Percentiles rank a stretch among this genome's conserved stretches.
Evolutionary conservation across 306 rosid species (phyloP).

Genomic region (Medicago ruthenica): DNA sequence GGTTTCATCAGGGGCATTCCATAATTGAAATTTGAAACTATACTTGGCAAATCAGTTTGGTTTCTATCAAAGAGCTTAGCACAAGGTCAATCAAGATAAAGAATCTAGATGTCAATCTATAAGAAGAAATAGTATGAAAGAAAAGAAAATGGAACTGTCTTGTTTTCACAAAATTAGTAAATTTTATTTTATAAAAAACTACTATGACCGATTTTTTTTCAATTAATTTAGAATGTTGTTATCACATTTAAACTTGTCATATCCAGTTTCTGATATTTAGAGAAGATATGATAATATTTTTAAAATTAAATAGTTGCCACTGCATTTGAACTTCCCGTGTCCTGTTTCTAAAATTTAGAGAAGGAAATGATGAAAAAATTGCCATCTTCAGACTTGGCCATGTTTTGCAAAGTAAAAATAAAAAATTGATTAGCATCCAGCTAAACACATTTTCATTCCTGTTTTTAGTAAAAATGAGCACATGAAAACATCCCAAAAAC

Average conservation of each 20-base stretch:
- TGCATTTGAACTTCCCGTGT: not conserved
- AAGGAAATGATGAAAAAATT: constrained; percentile 17
- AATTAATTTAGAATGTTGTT: not conserved
- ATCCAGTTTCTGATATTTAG: too few species aligned
- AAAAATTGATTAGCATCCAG: not conserved
- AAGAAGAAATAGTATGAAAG: not conserved
- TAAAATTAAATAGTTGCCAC: not conserved
- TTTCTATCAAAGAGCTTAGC: constrained; percentile 19
- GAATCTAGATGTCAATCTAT: constrained; percentile 5
- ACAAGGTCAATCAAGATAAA: not conserved
- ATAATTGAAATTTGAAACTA: constrained; percentile 1
- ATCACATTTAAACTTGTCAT: too few species aligned
- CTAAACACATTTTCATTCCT: not conserved
- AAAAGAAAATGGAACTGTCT: not conserved
- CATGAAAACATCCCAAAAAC: constrained; percentile 10
- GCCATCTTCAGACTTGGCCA: not conserved
- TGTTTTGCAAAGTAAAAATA: not conserved
- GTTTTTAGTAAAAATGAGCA: constrained; percentile 1
- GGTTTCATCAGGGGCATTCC: not conserved
- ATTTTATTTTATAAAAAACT: not conserved
- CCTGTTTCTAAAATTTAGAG: constrained; percentile 23
- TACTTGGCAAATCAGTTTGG: not conserved
- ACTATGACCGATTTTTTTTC: not conserved
- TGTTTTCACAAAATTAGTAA: not conserved
- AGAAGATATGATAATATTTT: not conserved